phyloP scores from a whole-genome alignment of 148 eudicot genomes.

The Camellia sinensis region DNA sequence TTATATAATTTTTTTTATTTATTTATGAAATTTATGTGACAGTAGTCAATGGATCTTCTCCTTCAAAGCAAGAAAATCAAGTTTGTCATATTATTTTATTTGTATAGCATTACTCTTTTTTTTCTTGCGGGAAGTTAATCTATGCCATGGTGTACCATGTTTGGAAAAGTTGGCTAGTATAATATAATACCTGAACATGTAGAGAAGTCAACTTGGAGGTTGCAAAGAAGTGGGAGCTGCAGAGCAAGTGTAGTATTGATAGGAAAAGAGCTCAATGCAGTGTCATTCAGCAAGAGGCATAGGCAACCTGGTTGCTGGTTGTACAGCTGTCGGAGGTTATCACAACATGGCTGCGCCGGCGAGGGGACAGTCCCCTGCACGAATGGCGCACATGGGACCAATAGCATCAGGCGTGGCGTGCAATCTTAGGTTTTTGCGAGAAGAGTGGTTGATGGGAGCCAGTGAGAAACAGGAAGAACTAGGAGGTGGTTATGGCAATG shows the following conservation, averaged over 20 bases:
- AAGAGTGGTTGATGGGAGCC: slow-evolving; percentile 19
- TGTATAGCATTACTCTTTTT: too few relatives aligned
- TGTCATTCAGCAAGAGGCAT: slow-evolving; percentile 59
- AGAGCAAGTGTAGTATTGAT: slow-evolving; percentile 62
- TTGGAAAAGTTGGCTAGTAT: background rate
- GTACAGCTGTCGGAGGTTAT: slow-evolving; percentile 39
- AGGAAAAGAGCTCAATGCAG: slow-evolving; percentile 54
- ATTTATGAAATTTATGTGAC: too few relatives aligned
- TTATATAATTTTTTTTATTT: too few relatives aligned
- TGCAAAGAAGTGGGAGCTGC: slow-evolving; percentile 55
- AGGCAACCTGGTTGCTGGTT: slow-evolving; percentile 45
- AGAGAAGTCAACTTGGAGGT: slow-evolving; percentile 40
- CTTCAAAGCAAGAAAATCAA: too few relatives aligned
- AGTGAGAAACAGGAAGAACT: slow-evolving; percentile 18
- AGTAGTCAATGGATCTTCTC: too few relatives aligned
- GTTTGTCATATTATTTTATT: too few relatives aligned
- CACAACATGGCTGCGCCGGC: slow-evolving; percentile 54
- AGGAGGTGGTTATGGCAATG: slow-evolving; percentile 8
- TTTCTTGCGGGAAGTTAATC: too few relatives aligned
- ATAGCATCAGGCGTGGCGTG: slow-evolving; percentile 38
- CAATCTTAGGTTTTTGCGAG: too few relatives aligned
- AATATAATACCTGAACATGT: slow-evolving; percentile 39
- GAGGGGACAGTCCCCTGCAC: slow-evolving; percentile 50
- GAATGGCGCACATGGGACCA: slow-evolving; percentile 56
- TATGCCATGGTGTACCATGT: too few relatives aligned